These are phyloP conservation scores for Nowakowskiella sp. DNA, from an alignment of 192 early-diverging fungal species.

Conservation along the genomic window DNA sequence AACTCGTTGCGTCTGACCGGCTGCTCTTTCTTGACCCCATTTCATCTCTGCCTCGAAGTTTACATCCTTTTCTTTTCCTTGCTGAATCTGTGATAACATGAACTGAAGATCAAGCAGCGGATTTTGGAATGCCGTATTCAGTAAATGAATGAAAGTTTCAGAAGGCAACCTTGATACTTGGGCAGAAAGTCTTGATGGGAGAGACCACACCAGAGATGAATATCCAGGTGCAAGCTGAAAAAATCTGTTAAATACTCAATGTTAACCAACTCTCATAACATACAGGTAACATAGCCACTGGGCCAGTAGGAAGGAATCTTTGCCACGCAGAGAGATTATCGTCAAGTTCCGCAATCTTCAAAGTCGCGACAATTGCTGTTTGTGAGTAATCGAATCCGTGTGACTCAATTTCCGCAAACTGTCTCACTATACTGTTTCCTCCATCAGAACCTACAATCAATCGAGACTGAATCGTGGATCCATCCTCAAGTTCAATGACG, in stretches of 20 bases:
- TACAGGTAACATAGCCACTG: constrained; percentile 90
- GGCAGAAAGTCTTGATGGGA: constrained; percentile 53
- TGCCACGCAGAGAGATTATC: constrained; percentile 78
- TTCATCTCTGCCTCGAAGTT: constrained; percentile 48
- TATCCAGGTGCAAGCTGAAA: constrained; percentile 47
- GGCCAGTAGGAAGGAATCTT: constrained; percentile 88
- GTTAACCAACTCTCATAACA: not conserved
- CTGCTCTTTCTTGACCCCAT: constrained; percentile 55
- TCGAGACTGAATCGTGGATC: constrained; percentile 53
- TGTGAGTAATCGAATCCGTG: constrained; percentile 83
- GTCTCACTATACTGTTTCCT: constrained; percentile 73
- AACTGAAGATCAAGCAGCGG: constrained; percentile 64
- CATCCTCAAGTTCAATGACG: constrained; percentile 56
- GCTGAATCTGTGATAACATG: constrained; percentile 49
- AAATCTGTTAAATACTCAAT: not conserved
- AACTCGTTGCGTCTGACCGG: not conserved
- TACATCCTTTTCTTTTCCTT: constrained; percentile 26
- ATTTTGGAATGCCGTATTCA: constrained; percentile 77
- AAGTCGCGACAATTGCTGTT: constrained; percentile 79
- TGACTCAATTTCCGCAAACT: constrained; percentile 70
- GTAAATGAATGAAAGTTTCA: constrained; percentile 53
- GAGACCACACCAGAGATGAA: constrained; percentile 89
- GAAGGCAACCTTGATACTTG: constrained; percentile 54
- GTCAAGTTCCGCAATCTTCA: constrained; percentile 40
- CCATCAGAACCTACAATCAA: constrained; percentile 91